These are phyloP conservation scores for Olyra latifolia DNA, from an alignment of 176 grass and related monocot genomes.

Conservation along the genomic window DNA sequence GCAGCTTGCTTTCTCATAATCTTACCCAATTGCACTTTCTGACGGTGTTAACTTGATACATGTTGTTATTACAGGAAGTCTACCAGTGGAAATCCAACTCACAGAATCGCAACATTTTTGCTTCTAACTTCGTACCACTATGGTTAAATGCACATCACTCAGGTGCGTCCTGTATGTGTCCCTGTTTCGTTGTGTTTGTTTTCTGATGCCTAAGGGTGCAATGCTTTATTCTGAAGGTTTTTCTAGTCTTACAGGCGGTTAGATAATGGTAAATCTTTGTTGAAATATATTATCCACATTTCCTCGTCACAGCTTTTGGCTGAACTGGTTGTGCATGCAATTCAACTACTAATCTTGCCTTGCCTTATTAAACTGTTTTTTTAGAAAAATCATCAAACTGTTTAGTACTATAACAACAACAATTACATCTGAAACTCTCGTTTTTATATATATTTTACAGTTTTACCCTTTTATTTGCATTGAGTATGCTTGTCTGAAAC, in stretches of 20 bases:
- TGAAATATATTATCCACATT: too few relatives aligned
- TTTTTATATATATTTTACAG: background rate
- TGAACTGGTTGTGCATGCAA: too few relatives aligned
- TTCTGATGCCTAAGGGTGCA: background rate
- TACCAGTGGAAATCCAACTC: conserved; percentile 55
- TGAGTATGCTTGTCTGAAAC: conserved; percentile 21
- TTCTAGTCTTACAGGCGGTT: background rate
- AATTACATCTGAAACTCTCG: background rate
- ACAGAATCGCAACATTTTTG: conserved; percentile 69
- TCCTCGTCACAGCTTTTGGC: too few relatives aligned
- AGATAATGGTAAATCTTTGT: background rate
- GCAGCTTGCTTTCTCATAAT: background rate
- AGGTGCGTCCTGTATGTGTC: conserved; percentile 31
- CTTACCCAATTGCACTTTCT: background rate
- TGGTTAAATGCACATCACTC: conserved; percentile 67
- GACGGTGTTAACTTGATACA: conserved; percentile 8
- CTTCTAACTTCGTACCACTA: conserved; percentile 84
- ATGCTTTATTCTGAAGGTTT: background rate
- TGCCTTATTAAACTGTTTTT: background rate
- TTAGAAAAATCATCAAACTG: background rate
- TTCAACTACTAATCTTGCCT: background rate
- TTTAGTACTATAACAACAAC: background rate
- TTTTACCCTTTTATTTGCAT: background rate
- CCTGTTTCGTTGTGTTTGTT: background rate
- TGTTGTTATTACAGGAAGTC: conserved; percentile 50